Conservation (phyloP, 352 stramenopile species). For the Phytophthora constricta region DNA sequence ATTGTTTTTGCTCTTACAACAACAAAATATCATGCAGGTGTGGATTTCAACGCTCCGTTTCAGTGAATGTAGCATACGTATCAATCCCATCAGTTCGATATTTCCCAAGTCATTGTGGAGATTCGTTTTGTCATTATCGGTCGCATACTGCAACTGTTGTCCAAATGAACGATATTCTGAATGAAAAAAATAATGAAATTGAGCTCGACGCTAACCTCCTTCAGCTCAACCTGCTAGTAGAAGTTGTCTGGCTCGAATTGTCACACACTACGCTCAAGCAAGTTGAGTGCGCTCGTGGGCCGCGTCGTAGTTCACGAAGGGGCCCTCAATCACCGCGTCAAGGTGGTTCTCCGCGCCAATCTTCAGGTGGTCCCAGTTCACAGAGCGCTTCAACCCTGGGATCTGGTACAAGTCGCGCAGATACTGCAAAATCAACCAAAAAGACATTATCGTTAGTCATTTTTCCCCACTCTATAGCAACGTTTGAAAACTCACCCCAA, state of each 20-base stretch:
- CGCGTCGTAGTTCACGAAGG: conserved; percentile 35
- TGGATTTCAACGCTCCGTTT: conserved; percentile 14
- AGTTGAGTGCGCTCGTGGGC: conserved; percentile 47
- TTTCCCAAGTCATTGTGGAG: too few species aligned
- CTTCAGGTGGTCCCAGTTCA: conserved; percentile 92
- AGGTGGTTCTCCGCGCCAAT: conserved; percentile 82
- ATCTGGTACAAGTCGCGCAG: conserved; percentile 85
- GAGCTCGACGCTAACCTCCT: too few species aligned
- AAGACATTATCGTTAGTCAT: conserved; percentile 3
- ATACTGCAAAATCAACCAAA: conserved; percentile 35
- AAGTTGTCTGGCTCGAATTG: too few species aligned
- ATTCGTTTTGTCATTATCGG: too few species aligned
- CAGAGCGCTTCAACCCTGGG: conserved; percentile 61
- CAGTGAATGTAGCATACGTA: conserved; percentile 2
- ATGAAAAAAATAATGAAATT: too few species aligned
- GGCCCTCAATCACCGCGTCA: conserved; percentile 77
- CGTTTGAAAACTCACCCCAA: conserved; percentile 19
- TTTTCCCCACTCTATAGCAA: neutral
- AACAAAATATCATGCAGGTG: conserved; percentile 5
- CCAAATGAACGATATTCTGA: too few species aligned
- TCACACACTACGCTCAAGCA: too few species aligned
- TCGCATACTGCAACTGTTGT: too few species aligned
- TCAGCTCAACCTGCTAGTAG: too few species aligned
- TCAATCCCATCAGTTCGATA: too few species aligned
- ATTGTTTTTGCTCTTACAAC: neutral